Evolutionary conservation across 495 filamentous ascomycete genomes (phyloP), one percentile per base, ranked within the genome.

Genomic region (Aspergillus incahuasiensis): DNA sequence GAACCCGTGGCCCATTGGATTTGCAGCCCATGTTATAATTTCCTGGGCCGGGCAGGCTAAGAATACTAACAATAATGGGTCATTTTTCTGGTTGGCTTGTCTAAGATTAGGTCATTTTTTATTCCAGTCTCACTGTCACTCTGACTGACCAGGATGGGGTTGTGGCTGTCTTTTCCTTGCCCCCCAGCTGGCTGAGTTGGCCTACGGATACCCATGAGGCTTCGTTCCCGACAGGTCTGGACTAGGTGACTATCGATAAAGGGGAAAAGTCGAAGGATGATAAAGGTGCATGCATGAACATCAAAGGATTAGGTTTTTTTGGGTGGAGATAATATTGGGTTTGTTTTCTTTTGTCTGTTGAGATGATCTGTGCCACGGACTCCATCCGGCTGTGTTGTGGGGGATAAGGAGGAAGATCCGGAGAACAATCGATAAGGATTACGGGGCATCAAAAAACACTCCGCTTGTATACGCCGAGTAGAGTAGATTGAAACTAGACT

Each of bases 341-440:
- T 42, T 49, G 24, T 22, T 43, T 55, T 43, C 18, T 32, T 20
- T 57, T 52, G 18, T 34, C 30, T 28, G 18, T 38, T 39, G 18
- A 18, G 39, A 53, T 15, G 40, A 58, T 47, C 13, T 22, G 28
- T 56, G 58, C 58, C 61, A 59, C 54, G 48, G 43, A 34, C 52
- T 58, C 21, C 63, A 55, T 55, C 44, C 44, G 19, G 46, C 24
- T 51, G 39, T 55, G 18, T 56, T 58, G 62, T 42, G 59, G 56
- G 54, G 59, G 57, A 54, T 63, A 69, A 60, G 61, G 56, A 42
- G 45, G 57, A 38, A 48, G 38, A 60, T 59, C 56, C 47, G 41
- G 60, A 68, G 39, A 66, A 64, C 21, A 54, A 50, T 40, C 48
- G 57, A 60, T 60, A 60, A 60, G 57, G 48, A 40, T 38, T 21